These are phyloP conservation scores for Clarireedia sp. DNA, from an alignment of 2,329 filamentous ascomycete species.

Conservation along the genomic window DNA sequence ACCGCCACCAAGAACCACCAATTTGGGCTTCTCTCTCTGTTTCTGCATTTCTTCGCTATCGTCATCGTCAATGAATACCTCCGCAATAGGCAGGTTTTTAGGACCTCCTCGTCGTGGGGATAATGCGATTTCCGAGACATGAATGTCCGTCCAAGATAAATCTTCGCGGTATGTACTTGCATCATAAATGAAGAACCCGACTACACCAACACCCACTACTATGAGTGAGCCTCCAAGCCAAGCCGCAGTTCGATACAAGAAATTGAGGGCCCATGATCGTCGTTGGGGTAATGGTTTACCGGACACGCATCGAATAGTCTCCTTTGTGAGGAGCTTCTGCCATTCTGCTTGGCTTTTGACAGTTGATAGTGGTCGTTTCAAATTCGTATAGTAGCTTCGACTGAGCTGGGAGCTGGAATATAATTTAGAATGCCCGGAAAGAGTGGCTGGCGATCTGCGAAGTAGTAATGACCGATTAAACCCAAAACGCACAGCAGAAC, in stretches of 20 bases:
- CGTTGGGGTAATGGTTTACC: slow-evolving; percentile 44
- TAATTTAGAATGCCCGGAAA: neutral
- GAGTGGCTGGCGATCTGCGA: slow-evolving; percentile 1
- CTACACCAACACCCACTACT: slow-evolving; percentile 58
- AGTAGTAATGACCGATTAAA: neutral
- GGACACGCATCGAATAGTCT: slow-evolving; percentile 33
- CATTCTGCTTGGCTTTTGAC: slow-evolving; percentile 5
- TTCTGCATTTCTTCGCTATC: slow-evolving; percentile 62
- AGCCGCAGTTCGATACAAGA: slow-evolving; percentile 62
- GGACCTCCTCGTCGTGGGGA: slow-evolving; percentile 77
- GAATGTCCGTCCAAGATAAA: slow-evolving; percentile 59
- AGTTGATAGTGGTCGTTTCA: neutral
- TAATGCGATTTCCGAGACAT: slow-evolving; percentile 77
- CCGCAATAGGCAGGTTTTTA: slow-evolving; percentile 89
- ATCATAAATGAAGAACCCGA: slow-evolving; percentile 91
- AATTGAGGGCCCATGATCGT: slow-evolving; percentile 43
- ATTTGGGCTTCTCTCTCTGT: slow-evolving; percentile 79
- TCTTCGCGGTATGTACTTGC: slow-evolving; percentile 79
- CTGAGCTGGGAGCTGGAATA: neutral
- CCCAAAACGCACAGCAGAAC: slow-evolving; percentile 16
- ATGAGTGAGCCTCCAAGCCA: slow-evolving; percentile 68
- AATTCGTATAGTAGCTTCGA: neutral
- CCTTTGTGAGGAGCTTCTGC: slow-evolving; percentile 4
- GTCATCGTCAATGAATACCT: slow-evolving; percentile 82
- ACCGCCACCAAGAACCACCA: slow-evolving; percentile 88